Evolutionary conservation across 2,329 filamentous ascomycete species (phyloP), one percentile per base, ranked within the genome.

Genomic region (Colletotrichum sp.): DNA sequence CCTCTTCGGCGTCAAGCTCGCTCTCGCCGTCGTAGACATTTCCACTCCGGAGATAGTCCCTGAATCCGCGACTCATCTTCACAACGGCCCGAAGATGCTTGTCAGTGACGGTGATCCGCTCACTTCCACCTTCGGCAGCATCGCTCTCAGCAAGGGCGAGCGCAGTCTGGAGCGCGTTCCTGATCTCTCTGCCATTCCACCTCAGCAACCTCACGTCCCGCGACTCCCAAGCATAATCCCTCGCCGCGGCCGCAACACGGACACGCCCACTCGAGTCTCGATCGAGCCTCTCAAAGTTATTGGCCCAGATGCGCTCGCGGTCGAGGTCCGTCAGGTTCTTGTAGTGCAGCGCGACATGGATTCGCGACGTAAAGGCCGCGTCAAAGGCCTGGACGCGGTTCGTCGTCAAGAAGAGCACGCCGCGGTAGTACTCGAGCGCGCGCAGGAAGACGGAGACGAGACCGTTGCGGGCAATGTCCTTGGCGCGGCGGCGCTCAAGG

Each of bases 381-480:
- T 84, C 83, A 34, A 84, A 83, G 1, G 79, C 71, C 2, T 81
- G 82, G 34, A 89, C 88, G 21, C 87, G 85, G 82, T 89, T 90
- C 62, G 87, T 89, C 21, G 88, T 90, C 72, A 90, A 82, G 83
- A 90, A 88, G 49, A 90, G 83, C 36, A 89, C 85, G 65, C 88
- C 88, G 5, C 84, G 84, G 81, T 89, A 89, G 80, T 89, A 89
- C 81, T 90, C 88, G 70, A 90, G 84, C 1, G 86, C 87, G n/a
- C 88, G 86, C 28, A 90, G 81, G 81, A 89, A 89, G 71, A 89
- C 82, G 18, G 86, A 88, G 30, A 89, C 88, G 13, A 90, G 83
- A 1, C 86, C 86, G 80, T 90, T 89, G 74, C 87, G 86, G 26
- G 80, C 82, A 64, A 89, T 85, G 78, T 89, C 87, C 32, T 79